Base-by-base conservation (phyloP, 2,329 filamentous ascomycete genomes). In the Sphaerulina musiva region DNA sequence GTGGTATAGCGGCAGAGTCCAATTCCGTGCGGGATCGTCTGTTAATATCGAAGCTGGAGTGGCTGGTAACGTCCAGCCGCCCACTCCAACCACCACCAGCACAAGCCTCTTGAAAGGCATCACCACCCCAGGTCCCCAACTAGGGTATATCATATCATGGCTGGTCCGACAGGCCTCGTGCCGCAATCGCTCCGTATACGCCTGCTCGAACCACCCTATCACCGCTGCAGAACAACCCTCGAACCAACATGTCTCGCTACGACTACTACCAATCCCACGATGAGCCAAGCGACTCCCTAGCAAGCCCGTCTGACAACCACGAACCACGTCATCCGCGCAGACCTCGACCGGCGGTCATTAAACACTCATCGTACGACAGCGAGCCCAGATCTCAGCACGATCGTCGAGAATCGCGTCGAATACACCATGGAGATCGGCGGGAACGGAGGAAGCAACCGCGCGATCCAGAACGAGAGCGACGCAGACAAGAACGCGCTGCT, bases 391-490 rank as follows among this genome's bases (percentile, higher is more conserved):
- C 6, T 26, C 34, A 39, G 17, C 38, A 40, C n/a, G 46, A 40
- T 36, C 45, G 45, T n/a, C 45, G 31, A 8, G n/a, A 17, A 47
- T 10, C 45, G 20, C 45, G 45, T 14, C 45, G 7, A 7, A 17
- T 10, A 20, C n/a, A 44, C 40, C 17, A 31, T 36, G 40, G 48
- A 29, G 51, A 42, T 17, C 40, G 46, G 4, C 26, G 26, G 26
- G 26, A 29, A 31, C 48, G 31, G 36, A 29, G 39, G 20, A 29
- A 41, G 26, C 43, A 48, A 2, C 39, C 53, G 3, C 26, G 48
- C 32, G 53, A 55, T 34, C 53, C 53, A 9, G 53, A 54, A 20
- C 29, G 46, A 26, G 46, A 48, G 40, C 23, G 36, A 32, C 39
- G 29, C 6, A 48, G 51, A 32, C 39, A 49, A 38, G 48, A 47